Evolutionary conservation across 75 land plant species (phyloP), one percentile per base, ranked within the genome.

Genomic region (Picea glauca): DNA sequence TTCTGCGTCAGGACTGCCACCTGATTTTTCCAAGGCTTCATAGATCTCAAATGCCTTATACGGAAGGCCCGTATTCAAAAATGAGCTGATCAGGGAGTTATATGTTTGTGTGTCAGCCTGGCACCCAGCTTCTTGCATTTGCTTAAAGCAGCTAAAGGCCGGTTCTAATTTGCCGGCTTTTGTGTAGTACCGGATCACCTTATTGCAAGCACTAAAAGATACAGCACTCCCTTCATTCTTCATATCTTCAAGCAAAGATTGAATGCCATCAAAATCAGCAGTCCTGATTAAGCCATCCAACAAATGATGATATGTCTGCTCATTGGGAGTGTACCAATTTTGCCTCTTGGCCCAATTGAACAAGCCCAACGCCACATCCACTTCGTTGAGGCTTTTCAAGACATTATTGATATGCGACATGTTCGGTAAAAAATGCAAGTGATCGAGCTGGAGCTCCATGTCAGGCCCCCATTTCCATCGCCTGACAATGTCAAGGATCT

Each of bases 391-490:
- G 43, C 79, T 62, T 72, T 76, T 83, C 80, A 93, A 58, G 6
- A 89, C 89, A 62, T 80, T 80, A 30, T 38, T 50, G 17, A 91
- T 61, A 46, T 88, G 91, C 56, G 75, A 57, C 77, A 86, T 80
- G 12, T 78, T 83, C 13, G 93, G 91, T 17, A 77, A 62, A 58
- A 85, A 89, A 21, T 84, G 93, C 50, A 93, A 85, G 40, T 79
- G 80, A 59, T 87, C 93, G 79, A 93, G 83, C 59, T 85, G 89
- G 60, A 81, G 62, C 75, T 88, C 91, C 78, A 91, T 78, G 33
- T 88, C 87, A n/a, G 91, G 93, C 0, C 95, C 95, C 95, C 95
- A 93, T 67, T 76, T 83, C 92, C 92, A 90, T 73, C 95, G 82
- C 78, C 77, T 84, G 18, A 87, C 85, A 59, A 87, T 74, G 78